A percentile compares a stretch with the other conserved stretches of the same genome.
These are phyloP conservation scores for Takakia lepidozioides DNA, from an alignment of 225 moss, liverwort and hornwort species.

Conservation along the genomic window DNA sequence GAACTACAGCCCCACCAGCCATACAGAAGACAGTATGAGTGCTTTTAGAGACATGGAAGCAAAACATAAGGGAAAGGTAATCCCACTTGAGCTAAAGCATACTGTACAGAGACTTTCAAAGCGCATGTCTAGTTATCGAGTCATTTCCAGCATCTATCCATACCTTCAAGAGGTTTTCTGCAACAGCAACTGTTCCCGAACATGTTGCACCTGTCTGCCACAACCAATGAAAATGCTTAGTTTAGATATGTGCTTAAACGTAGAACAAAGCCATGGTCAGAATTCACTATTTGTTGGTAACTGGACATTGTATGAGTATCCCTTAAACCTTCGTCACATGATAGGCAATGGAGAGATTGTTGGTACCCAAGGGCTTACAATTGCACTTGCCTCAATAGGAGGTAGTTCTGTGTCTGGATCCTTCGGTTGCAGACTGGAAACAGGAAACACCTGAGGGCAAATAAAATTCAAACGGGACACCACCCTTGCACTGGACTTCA, in stretches of 20 bases:
- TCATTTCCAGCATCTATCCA: not conserved
- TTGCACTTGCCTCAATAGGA: not conserved
- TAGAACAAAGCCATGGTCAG: too few species aligned
- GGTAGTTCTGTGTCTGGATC: not conserved
- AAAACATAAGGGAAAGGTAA: too few species aligned
- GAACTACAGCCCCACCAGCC: constrained; percentile 43
- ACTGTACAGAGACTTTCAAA: too few species aligned
- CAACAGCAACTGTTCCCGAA: constrained; percentile 29
- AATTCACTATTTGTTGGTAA: too few species aligned
- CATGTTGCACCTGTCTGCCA: constrained; percentile 30
- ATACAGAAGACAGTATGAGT: too few species aligned
- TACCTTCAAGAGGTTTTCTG: constrained; percentile 92
- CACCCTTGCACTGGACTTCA: constrained; percentile 77
- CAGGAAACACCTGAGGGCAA: constrained; percentile 90
- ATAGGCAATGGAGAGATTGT: too few species aligned
- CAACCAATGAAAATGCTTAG: too few species aligned
- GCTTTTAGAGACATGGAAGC: not conserved
- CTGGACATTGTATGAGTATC: too few species aligned
- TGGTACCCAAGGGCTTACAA: constrained; percentile 16
- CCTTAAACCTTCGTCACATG: too few species aligned
- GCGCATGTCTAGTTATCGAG: not conserved
- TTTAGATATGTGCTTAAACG: too few species aligned
- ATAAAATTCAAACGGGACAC: constrained; percentile 78
- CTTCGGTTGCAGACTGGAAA: constrained; percentile 51
- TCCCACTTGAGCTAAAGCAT: too few species aligned